phyloP scores from a whole-genome alignment of 305 asterid genomes.

The Euphrasia arctica region DNA sequence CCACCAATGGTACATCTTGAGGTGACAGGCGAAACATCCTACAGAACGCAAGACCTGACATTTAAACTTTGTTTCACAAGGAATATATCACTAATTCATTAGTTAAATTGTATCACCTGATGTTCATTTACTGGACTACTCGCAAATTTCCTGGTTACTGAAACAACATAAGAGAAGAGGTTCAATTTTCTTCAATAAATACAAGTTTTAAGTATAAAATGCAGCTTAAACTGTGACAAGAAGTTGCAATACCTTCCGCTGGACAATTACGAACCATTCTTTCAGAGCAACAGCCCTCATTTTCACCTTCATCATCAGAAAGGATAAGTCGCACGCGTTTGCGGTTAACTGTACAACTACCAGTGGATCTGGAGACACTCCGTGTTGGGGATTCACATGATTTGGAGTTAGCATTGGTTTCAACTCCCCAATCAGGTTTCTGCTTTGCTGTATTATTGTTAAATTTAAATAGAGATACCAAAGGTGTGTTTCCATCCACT shows the following conservation, averaged over 20 bases:
- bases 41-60: constrained; percentile 30
- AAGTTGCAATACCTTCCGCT: constrained; percentile 66
- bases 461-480: constrained; percentile 48
- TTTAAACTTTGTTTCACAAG: constrained; percentile 22
- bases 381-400: constrained; percentile 42
- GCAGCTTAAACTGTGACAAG: constrained; percentile 74
- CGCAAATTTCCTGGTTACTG: constrained; percentile 50
- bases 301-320: constrained; percentile 79
- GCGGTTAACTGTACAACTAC: constrained; percentile 49
- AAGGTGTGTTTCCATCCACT: constrained; percentile 43
- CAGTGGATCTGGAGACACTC: constrained; percentile 51
- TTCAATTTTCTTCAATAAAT: constrained; percentile 30
- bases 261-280: constrained; percentile 36
- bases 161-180: constrained; percentile 31
- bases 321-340: constrained; percentile 79
- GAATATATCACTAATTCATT: constrained; percentile 23
- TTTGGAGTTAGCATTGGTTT: constrained; percentile 35
- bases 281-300: constrained; percentile 38
- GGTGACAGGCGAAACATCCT: constrained; percentile 65
- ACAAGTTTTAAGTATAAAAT: constrained; percentile 22
- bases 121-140: constrained; percentile 36
- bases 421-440: constrained; percentile 32
- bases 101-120: constrained; percentile 49
- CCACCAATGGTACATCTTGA: constrained; percentile 43
- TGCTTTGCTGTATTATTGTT: constrained; percentile 37